phyloP scores from a whole-genome alignment of 2,329 filamentous ascomycete genomes.

The Gliomastix tumulicola region DNA sequence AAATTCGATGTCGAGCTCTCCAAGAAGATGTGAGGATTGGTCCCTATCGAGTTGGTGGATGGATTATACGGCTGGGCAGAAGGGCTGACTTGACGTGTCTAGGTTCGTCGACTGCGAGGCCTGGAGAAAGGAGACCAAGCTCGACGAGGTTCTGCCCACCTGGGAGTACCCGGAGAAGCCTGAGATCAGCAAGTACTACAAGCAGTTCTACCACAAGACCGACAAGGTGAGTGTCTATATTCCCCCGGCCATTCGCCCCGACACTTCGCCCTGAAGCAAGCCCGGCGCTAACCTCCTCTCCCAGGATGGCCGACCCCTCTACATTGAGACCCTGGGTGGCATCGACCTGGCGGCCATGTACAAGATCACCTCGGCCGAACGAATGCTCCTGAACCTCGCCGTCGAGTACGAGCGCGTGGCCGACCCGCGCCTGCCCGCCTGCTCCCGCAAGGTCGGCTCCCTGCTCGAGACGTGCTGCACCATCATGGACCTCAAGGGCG shows the following conservation, averaged over 20 bases:
- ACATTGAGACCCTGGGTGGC: constrained; percentile 93
- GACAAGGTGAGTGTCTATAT: constrained; percentile 62
- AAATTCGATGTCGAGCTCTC: constrained; percentile 85
- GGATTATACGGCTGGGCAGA: no score
- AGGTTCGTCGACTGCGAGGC: constrained; percentile 90
- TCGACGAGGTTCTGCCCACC: constrained; percentile 71
- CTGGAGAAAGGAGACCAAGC: constrained; percentile 82
- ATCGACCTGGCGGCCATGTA: constrained; percentile 86
- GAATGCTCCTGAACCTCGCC: constrained; percentile 94
- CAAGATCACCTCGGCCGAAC: constrained; percentile 86
- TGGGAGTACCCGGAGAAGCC: constrained; percentile 86
- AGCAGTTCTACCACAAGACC: constrained; percentile 98
- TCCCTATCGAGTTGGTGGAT: no score
- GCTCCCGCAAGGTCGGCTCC: constrained; percentile 82
- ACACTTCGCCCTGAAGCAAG: constrained; percentile 1
- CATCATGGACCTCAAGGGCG: constrained; percentile 96
- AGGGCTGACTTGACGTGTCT: no score
- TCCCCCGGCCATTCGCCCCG: background rate
- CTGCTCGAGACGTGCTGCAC: constrained; percentile 97
- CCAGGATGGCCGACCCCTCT: constrained; percentile 96
- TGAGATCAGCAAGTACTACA: constrained; percentile 84
- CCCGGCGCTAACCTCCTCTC: no score
- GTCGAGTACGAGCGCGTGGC: constrained; percentile 96
- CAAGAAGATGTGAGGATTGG: constrained; percentile 72
- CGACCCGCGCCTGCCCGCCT: constrained; percentile 89